These are phyloP conservation scores for Camelina sativa DNA, from an alignment of 345 rosid species.

Conservation along the genomic window DNA sequence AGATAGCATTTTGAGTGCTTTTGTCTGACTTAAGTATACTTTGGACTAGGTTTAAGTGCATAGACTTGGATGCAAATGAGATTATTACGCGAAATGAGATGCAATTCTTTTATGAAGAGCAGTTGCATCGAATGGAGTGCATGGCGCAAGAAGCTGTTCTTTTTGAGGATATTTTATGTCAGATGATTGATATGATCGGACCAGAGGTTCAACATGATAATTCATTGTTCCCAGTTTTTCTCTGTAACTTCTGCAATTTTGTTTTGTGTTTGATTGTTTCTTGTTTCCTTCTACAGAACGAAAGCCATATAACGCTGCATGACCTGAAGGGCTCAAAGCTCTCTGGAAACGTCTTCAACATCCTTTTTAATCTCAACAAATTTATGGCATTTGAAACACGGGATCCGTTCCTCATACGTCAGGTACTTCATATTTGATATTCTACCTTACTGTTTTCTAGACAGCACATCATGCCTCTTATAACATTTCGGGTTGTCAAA, in stretches of 20 bases:
- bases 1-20: background rate
- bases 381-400: constrained; percentile 98
- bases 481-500: background rate
- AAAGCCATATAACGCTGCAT: constrained; percentile 59
- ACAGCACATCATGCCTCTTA: background rate
- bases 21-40: constrained; percentile 10
- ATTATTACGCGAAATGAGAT: constrained; percentile 81
- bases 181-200: constrained; percentile 93
- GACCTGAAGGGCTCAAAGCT: constrained; percentile 88
- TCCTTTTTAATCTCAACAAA: constrained; percentile 93
- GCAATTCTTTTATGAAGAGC: constrained; percentile 95
- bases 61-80: constrained; percentile 96
- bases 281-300: constrained; percentile 56
- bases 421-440: constrained; percentile 54
- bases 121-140: constrained; percentile 98
- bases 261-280: constrained; percentile 29
- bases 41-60: constrained; percentile 79
- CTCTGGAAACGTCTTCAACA: constrained; percentile 88
- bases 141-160: constrained; percentile 97
- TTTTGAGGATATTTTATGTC: constrained; percentile 94
- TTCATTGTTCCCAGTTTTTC: constrained; percentile 8
- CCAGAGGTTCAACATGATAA: constrained; percentile 65
- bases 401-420: constrained; percentile 96
- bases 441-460: background rate
- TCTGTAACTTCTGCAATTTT: background rate